Conservation (phyloP, 129 eudicot species). For the Flaveria ramosissima region DNA sequence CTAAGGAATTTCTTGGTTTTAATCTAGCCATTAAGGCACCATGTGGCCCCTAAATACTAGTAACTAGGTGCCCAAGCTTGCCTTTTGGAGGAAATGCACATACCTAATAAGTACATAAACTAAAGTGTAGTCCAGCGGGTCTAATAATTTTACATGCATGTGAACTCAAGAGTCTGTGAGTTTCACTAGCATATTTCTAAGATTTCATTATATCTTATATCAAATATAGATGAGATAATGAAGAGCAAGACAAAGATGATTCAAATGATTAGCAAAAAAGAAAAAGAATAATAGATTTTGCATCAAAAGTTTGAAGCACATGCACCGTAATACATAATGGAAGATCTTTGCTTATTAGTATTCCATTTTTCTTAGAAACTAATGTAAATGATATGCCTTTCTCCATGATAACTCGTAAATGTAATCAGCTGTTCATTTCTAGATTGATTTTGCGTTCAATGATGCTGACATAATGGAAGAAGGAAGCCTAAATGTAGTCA, state of each 20-base stretch:
- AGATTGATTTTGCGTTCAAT: slow-evolving; percentile 64
- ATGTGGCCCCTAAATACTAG: background rate
- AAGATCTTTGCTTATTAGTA: slow-evolving; percentile 9
- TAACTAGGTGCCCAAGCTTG: background rate
- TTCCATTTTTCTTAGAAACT: slow-evolving; percentile 9
- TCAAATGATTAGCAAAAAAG: background rate
- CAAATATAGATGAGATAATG: background rate
- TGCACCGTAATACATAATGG: slow-evolving; percentile 1
- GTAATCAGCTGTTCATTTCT: background rate
- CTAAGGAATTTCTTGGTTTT: background rate
- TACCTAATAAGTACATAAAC: background rate
- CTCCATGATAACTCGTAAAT: background rate
- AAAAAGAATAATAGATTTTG: background rate
- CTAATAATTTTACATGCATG: background rate
- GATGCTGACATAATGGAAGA: slow-evolving; percentile 73
- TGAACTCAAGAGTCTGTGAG: background rate
- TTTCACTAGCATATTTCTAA: background rate
- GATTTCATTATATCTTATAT: background rate
- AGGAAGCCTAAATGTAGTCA: slow-evolving; percentile 54
- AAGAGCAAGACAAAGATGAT: background rate
- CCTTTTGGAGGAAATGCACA: background rate
- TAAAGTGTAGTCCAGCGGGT: background rate
- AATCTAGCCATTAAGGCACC: background rate
- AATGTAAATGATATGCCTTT: background rate
- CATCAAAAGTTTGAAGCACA: background rate